Evolutionary conservation across 108 stramenopile genomes (phyloP), one percentile per base, ranked within the genome.

Genomic region (Cylindrotheca fusiformis): DNA sequence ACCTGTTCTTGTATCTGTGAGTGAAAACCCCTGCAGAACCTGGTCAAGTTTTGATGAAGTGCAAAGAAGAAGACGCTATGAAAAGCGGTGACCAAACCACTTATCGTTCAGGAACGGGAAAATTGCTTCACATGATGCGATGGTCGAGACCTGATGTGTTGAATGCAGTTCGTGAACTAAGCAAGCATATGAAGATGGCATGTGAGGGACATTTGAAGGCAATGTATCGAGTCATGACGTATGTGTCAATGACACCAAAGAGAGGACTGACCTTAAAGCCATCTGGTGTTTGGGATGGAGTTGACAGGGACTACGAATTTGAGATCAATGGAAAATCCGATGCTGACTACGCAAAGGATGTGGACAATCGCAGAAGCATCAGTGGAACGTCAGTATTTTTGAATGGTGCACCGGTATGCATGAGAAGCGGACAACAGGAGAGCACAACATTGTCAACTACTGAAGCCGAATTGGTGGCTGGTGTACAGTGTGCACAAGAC

Each of bases 91-190:
- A 60, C 1, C 55, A 62, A 10, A 52, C 44, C 0, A 33, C 47
- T 20, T 78, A 60, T 52, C 51, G 72, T 2, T 52, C 49, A 1
- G 74, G 71, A 2, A 46, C 71, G 8, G 74, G 65, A 4, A 80
- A 60, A 58, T 49, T 64, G 47, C 44, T 80, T 29, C 36, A 41
- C 14, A 50, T 41, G 22, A 66, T 74, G 49, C 60, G 59, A 52
- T 69, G 52, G 28, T 56, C 69, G 2, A 26, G 74, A 2, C 68
- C 73, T 2, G 69, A 77, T 20, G 61, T 67, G 1, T 33, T 46
- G 2, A 74, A 77, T 55, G 58, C 76, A 3, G 76, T 81, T 12
- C 12, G 73, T 12, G 76, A 79, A n/a, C 36, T 72, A 5, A 41
- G 74, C n/a, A 60, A 28, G 46, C 26, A 24, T 10, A 47, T 61